phyloP scores from a whole-genome alignment of 345 rosid genomes.

The Hypericum androsaemum region DNA sequence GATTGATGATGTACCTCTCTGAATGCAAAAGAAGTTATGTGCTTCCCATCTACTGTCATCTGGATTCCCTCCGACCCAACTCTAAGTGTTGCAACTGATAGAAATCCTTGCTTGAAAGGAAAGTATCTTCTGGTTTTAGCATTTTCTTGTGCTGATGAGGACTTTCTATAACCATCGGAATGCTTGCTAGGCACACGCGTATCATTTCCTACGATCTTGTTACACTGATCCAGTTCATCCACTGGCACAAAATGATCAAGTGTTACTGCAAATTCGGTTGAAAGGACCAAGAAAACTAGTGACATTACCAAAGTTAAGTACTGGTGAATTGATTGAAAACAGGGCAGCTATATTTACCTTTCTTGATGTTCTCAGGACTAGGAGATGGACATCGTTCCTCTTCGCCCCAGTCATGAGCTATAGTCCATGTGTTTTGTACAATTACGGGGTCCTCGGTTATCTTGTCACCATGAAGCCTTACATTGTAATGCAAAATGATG shows the following conservation, averaged over 20 bases:
- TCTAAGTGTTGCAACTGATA: conserved; percentile 5
- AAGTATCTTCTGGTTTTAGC: conserved; percentile 10
- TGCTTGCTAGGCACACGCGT: conserved; percentile 16
- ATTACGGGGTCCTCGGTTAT: not conserved
- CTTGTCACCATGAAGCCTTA: not conserved
- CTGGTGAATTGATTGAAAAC: not conserved
- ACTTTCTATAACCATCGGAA: not conserved
- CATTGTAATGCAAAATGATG: conserved; percentile 1
- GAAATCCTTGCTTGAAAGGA: conserved; percentile 4
- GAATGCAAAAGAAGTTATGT: conserved; percentile 3
- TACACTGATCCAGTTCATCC: conserved; percentile 85
- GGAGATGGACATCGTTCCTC: not conserved
- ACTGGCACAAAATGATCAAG: conserved; percentile 26
- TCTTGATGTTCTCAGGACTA: not conserved
- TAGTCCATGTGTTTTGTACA: conserved; percentile 1
- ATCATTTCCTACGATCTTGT: conserved; percentile 71
- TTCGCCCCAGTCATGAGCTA: conserved; percentile 1
- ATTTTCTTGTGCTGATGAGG: not conserved
- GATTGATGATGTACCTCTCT: not conserved
- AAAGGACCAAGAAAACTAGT: not conserved
- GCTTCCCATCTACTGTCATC: conserved; percentile 9
- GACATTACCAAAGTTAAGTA: no score
- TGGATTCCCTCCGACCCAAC: conserved; percentile 6
- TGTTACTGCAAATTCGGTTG: not conserved
- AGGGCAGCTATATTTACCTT: not conserved